phyloP scores from a whole-genome alignment of 139 green algal species.

The Chlorella sp. region DNA sequence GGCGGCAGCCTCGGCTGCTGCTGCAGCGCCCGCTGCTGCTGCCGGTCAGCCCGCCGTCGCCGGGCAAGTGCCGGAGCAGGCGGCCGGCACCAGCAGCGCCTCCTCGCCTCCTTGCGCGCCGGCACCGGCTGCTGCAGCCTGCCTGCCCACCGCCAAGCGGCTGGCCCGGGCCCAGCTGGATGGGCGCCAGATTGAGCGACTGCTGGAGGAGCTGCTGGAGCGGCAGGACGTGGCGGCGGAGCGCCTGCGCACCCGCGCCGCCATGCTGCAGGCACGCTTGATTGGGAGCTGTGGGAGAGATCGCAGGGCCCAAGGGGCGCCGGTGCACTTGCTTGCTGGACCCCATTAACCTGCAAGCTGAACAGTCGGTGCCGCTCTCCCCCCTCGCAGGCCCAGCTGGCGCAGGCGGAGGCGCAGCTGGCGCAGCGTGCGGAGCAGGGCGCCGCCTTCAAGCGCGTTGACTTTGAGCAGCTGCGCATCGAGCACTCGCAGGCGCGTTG shows the following conservation, averaged over 20 bases:
- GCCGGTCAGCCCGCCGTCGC: background rate
- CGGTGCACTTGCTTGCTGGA: too few species aligned
- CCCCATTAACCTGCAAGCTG: background rate
- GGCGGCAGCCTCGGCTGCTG: background rate
- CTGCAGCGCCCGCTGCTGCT: background rate
- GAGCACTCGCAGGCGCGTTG: constrained; percentile 78
- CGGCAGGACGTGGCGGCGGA: constrained; percentile 73
- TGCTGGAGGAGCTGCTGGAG: constrained; percentile 74
- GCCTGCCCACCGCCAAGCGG: background rate
- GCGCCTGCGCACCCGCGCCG: constrained; percentile 82
- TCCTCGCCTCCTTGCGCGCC: background rate
- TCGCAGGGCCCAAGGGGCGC: too few species aligned
- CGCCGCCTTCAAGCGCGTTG: constrained; percentile 71
- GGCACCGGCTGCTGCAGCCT: background rate
- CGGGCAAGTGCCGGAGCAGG: background rate
- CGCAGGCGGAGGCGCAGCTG: constrained; percentile 51
- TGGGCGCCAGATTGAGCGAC: constrained; percentile 74
- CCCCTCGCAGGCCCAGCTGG: constrained; percentile 51
- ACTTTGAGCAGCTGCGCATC: constrained; percentile 95
- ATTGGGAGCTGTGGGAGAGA: background rate
- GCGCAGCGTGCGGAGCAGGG: constrained; percentile 84
- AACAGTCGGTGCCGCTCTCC: too few species aligned
- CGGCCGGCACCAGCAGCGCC: too few species aligned
- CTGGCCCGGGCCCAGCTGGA: background rate
- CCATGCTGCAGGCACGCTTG: constrained; percentile 57